A percentile compares a stretch with the other conserved stretches of the same genome.
Conservation (phyloP, 78 protist species). For the Cyanophora paradoxa region DNA sequence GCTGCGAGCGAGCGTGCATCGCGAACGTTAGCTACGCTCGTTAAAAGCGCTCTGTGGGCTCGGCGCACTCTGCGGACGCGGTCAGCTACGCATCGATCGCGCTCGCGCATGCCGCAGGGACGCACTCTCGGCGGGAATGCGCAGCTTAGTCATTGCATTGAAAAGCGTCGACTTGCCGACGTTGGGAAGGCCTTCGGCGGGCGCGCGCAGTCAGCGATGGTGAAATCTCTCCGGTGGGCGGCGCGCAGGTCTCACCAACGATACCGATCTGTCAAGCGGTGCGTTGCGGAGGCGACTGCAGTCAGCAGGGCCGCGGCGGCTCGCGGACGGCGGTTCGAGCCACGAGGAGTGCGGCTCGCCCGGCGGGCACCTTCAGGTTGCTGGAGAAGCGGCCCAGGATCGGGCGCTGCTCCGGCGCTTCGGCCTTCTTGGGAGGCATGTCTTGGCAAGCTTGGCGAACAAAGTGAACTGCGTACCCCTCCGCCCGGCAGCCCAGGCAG, state of each 20-base stretch:
- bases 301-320: background rate
- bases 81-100: too few relatives aligned
- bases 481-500: too few relatives aligned
- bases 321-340: background rate
- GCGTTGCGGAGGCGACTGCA: background rate
- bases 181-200: slow-evolving; percentile 26
- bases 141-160: slow-evolving; percentile 65
- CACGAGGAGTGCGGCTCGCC: background rate
- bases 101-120: too few relatives aligned
- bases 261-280: background rate
- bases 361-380: slow-evolving; percentile 8
- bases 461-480: too few relatives aligned
- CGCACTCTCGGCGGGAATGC: slow-evolving; percentile 81
- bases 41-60: too few relatives aligned
- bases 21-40: background rate
- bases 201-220: background rate
- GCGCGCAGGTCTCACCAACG: background rate
- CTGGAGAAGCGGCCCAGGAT: slow-evolving; percentile 1
- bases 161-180: slow-evolving; percentile 84
- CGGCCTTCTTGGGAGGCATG: slow-evolving; percentile 43
- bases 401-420: slow-evolving; percentile 4
- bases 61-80: too few relatives aligned
- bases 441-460: background rate
- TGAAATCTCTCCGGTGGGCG: background rate
- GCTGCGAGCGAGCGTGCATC: slow-evolving; percentile 29